Evolutionary conservation across 495 filamentous ascomycete species (phyloP).

Genomic region (Polyplosphaeria fusca): DNA sequence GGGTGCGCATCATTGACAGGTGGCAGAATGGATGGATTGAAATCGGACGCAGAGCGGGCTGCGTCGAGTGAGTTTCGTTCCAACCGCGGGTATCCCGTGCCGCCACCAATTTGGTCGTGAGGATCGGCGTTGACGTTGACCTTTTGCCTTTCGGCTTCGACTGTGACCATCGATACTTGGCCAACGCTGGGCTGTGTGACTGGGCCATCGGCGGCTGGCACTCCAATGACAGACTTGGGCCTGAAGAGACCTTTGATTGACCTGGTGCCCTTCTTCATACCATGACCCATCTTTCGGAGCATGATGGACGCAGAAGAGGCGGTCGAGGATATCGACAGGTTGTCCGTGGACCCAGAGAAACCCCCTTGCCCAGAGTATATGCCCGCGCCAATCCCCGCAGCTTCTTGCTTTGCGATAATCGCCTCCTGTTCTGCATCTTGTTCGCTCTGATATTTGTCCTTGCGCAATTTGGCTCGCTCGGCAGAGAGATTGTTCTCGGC

Average conservation of each 20-base stretch:
- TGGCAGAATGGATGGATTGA: conserved; percentile 51
- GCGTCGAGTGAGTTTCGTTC: conserved; percentile 75
- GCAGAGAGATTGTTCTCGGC: conserved; percentile 61
- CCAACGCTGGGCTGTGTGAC: conserved; percentile 67
- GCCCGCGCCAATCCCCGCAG: conserved; percentile 81
- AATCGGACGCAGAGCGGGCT: conserved; percentile 42
- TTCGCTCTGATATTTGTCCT: conserved; percentile 55
- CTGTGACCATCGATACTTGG: conserved; percentile 88
- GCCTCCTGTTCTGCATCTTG: conserved; percentile 59
- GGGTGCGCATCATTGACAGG: conserved; percentile 46
- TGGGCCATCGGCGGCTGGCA: conserved; percentile 62
- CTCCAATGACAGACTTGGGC: conserved; percentile 85
- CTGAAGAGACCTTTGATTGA: conserved; percentile 93
- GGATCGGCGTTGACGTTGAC: conserved; percentile 75
- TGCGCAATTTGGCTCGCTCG: conserved; percentile 64
- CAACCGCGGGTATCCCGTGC: conserved; percentile 83
- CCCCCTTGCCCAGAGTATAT: conserved; percentile 89
- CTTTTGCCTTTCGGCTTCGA: conserved; percentile 80
- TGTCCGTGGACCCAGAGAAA: conserved; percentile 91
- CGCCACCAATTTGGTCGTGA: conserved; percentile 65
- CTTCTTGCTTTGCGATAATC: conserved; percentile 88
- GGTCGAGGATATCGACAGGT: conserved; percentile 93
- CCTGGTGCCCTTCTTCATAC: conserved; percentile 86
- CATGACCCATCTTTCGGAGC: conserved; percentile 98
- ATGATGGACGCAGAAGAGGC: conserved; percentile 98